A percentile compares a stretch with the other conserved stretches of the same genome.
Evolutionary conservation across 306 rosid species (phyloP).

Genomic region (Calophaca sinica): DNA sequence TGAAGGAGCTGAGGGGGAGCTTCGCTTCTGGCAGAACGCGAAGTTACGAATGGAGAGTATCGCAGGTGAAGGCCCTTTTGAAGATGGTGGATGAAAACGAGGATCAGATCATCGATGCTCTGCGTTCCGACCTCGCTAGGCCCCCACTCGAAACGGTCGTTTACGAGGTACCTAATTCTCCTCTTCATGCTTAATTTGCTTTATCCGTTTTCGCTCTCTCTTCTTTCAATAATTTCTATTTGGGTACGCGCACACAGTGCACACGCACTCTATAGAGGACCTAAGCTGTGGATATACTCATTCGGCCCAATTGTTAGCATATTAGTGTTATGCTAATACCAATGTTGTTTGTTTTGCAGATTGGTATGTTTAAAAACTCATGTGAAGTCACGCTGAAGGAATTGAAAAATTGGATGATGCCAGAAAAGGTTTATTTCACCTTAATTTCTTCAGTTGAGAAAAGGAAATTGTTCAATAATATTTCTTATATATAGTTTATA

Average conservation of each 20-base stretch:
- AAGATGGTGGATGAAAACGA: conserved; percentile 44
- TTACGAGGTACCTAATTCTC: conserved; percentile 58
- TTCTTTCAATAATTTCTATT: too few species aligned
- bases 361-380: conserved; percentile 70
- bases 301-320: too few species aligned
- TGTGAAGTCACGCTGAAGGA: conserved; percentile 63
- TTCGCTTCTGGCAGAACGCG: conserved; percentile 46
- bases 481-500: conserved; percentile 18
- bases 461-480: neutral
- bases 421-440: conserved; percentile 73
- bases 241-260: too few species aligned
- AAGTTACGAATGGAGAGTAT: conserved; percentile 57
- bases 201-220: too few species aligned
- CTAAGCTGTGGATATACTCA: too few species aligned
- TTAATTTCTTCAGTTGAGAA: conserved; percentile 15
- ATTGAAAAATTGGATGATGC: conserved; percentile 76
- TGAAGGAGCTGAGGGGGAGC: conserved; percentile 47
- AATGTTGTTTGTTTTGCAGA: conserved; percentile 59
- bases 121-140: conserved; percentile 50
- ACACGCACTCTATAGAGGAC: too few species aligned
- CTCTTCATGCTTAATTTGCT: too few species aligned
- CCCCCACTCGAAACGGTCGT: conserved; percentile 68
- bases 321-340: too few species aligned
- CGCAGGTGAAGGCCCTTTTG: conserved; percentile 52
- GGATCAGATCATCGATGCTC: conserved; percentile 48